Evolutionary conservation across 192 early-diverging fungal species (phyloP).

Genomic region (Entomortierella parvispora): DNA sequence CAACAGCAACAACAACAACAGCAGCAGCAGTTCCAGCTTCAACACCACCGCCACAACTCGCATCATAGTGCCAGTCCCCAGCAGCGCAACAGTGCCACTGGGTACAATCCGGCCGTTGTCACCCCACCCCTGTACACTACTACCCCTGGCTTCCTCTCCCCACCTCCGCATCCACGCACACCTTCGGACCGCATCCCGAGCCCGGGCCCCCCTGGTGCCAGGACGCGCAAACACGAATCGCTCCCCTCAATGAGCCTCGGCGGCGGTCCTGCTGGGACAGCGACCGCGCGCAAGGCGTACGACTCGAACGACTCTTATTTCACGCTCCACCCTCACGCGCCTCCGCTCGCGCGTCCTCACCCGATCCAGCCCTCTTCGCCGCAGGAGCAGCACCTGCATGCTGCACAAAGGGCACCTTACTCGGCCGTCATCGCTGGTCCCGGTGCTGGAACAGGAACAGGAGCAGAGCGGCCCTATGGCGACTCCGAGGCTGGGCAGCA

Average conservation of each 20-base stretch:
- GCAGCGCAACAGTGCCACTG: too few relatives aligned
- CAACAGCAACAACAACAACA: slow-evolving; percentile 1
- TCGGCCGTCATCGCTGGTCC: neutral
- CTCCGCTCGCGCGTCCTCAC: neutral
- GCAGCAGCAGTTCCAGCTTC: slow-evolving; percentile 4
- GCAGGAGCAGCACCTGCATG: slow-evolving; percentile 15
- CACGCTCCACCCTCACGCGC: slow-evolving; percentile 15
- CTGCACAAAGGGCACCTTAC: slow-evolving; percentile 5
- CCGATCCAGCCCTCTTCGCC: slow-evolving; percentile 1
- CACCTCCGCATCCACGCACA: slow-evolving; percentile 12
- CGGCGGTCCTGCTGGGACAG: neutral
- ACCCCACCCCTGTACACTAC: slow-evolving; percentile 29
- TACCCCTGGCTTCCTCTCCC: slow-evolving; percentile 27
- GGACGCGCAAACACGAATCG: slow-evolving; percentile 7
- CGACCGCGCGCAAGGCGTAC: neutral
- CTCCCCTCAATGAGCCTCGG: too few relatives aligned
- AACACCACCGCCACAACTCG: neutral
- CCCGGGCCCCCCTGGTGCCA: slow-evolving; percentile 8
- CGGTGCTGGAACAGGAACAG: neutral
- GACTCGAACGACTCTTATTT: slow-evolving; percentile 41
- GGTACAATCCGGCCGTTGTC: neutral
- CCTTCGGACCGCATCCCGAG: slow-evolving; percentile 16
- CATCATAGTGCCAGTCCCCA: too few relatives aligned
- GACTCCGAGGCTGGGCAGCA: neutral
- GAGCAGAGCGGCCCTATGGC: neutral